phyloP scores from a whole-genome alignment of 148 eudicot genomes.

The Oxyria digyna region DNA sequence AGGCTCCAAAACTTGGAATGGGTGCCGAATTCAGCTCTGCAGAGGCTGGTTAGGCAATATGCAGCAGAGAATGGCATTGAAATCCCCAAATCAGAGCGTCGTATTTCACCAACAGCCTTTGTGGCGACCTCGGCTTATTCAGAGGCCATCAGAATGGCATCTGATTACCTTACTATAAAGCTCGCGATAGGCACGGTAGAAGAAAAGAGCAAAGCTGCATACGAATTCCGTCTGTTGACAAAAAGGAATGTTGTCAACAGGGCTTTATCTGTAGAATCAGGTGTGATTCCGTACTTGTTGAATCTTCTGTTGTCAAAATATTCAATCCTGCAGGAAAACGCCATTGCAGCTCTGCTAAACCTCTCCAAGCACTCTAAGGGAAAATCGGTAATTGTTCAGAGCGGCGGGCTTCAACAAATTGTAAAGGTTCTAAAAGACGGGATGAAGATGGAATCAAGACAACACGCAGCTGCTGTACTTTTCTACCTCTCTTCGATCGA shows the following conservation, averaged over 20 bases:
- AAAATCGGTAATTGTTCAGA: constrained; percentile 37
- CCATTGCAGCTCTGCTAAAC: constrained; percentile 57
- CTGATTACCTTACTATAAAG: constrained; percentile 38
- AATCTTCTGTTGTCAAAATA: constrained; percentile 31
- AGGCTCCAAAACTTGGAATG: constrained; percentile 28
- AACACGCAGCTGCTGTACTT: constrained; percentile 60
- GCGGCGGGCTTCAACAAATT: constrained; percentile 39
- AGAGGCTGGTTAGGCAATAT: constrained; percentile 35
- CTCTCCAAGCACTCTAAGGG: constrained; percentile 50
- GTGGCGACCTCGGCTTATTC: constrained; percentile 32
- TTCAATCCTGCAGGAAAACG: constrained; percentile 46
- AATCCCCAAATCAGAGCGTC: constrained; percentile 14
- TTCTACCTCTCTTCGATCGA: constrained; percentile 73
- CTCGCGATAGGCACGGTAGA: constrained; percentile 25
- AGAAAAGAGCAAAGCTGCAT: constrained; percentile 53
- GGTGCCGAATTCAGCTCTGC: constrained; percentile 56
- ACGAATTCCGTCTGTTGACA: constrained; percentile 56
- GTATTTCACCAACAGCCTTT: constrained; percentile 6
- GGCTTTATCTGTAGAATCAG: constrained; percentile 64
- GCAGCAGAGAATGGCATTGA: constrained; percentile 32
- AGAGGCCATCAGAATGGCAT: constrained; percentile 34
- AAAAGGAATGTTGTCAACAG: constrained; percentile 55
- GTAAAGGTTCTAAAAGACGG: constrained; percentile 41
- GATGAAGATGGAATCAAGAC: constrained; percentile 45
- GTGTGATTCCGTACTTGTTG: constrained; percentile 44